Evolutionary conservation across 139 green algal genomes (phyloP).

Genomic region (Chlamydomonas eustigma): DNA sequence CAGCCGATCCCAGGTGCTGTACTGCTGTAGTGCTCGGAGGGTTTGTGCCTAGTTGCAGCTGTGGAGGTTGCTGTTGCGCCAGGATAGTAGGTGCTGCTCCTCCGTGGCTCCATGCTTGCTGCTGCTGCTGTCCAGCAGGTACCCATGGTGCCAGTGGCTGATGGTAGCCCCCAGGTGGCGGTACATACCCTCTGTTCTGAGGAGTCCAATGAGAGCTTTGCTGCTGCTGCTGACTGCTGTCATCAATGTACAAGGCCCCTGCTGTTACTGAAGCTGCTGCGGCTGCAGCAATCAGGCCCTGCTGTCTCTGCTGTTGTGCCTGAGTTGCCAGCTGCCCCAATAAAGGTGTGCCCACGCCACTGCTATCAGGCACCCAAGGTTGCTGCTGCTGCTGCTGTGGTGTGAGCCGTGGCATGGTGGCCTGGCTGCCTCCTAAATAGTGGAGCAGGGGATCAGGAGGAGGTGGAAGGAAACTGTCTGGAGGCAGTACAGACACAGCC

Average conservation of each 20-base stretch:
- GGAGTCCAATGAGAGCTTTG: not conserved
- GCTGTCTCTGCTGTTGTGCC: not conserved
- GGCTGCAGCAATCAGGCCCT: not conserved
- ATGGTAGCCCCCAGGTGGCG: not conserved
- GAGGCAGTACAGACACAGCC: not conserved
- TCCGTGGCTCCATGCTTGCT: no score
- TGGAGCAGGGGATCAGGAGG: not conserved
- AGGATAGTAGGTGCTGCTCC: no score
- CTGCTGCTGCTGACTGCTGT: not conserved
- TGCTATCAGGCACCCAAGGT: not conserved
- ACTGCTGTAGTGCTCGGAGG: not conserved
- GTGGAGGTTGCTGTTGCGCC: no score
- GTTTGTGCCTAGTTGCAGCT: not conserved
- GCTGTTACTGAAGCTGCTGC: not conserved
- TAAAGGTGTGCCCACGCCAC: not conserved
- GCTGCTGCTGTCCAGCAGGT: no score
- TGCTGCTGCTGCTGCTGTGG: not conserved
- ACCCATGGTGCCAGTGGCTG: not conserved
- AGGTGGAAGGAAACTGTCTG: not conserved
- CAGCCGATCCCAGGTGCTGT: not conserved
- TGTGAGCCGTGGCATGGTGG: not conserved
- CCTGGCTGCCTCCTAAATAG: not conserved
- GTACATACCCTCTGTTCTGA: not conserved
- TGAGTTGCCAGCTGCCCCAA: not conserved
- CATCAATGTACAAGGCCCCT: not conserved